phyloP scores from a whole-genome alignment of 169 alveolate species.

The Cytauxzoon felis region DNA sequence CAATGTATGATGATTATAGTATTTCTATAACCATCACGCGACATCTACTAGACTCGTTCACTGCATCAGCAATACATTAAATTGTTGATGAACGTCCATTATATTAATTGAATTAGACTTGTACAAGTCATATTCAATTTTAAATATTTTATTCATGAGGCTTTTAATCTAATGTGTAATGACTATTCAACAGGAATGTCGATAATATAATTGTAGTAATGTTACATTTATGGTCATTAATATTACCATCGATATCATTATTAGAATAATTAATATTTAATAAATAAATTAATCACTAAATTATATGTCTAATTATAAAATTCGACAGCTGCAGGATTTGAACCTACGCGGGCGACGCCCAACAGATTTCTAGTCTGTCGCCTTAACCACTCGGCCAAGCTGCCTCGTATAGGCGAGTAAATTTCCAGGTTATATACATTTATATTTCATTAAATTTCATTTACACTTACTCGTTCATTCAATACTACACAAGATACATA shows the following conservation, averaged over 20 bases:
- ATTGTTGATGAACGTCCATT: no score
- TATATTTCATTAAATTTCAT: not conserved
- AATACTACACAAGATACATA: not conserved
- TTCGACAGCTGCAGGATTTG: constrained; percentile 94
- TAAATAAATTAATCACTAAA: not conserved
- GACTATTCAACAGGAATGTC: no score
- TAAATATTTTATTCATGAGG: no score
- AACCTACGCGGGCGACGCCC: constrained; percentile 95
- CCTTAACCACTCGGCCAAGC: constrained; percentile 93
- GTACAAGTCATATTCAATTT: no score
- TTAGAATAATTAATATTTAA: not conserved
- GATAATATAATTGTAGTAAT: constrained; percentile 14
- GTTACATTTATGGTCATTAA: constrained; percentile 28
- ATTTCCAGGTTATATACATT: constrained; percentile 16
- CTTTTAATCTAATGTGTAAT: no score
- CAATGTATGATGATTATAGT: no score
- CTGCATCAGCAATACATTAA: no score
- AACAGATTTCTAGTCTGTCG: constrained; percentile 92
- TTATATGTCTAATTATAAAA: constrained; percentile 2
- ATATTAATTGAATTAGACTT: no score
- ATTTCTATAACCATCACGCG: no score
- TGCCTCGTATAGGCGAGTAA: constrained; percentile 48
- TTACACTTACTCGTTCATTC: no score
- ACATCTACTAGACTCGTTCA: no score
- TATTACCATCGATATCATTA: constrained; percentile 18